Evolutionary conservation across 1,284 basidiomycete species (phyloP).

Genomic region (Ustilago lituana): DNA sequence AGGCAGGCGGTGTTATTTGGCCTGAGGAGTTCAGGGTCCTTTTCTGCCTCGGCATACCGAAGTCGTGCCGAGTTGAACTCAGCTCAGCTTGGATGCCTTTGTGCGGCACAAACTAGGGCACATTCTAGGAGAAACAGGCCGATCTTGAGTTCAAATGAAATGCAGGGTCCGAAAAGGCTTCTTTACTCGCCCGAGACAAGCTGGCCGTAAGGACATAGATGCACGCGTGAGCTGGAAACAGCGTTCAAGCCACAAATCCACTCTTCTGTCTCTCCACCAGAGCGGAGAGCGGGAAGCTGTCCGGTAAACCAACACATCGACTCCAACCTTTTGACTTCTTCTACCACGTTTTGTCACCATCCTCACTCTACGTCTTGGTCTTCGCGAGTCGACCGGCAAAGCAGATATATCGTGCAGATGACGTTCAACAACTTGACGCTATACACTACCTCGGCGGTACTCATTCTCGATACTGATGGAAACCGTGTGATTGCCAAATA

Average conservation of each 20-base stretch:
- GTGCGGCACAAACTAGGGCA: no score
- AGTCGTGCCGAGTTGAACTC: no score
- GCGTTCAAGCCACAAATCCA: constrained; percentile 21
- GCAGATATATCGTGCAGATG: constrained; percentile 17
- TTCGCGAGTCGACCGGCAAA: background rate
- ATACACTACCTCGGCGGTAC: constrained; percentile 71
- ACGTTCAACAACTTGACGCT: constrained; percentile 63
- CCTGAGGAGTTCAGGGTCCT: no score
- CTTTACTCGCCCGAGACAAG: constrained; percentile 12
- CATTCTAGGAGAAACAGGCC: no score
- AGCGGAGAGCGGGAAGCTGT: no score
- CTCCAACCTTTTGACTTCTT: background rate
- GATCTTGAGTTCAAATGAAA: no score
- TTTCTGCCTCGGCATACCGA: no score
- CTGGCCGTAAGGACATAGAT: background rate
- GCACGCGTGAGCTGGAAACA: constrained; percentile 8
- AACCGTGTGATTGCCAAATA: constrained; percentile 95
- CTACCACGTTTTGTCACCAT: background rate
- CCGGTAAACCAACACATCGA: constrained; percentile 16
- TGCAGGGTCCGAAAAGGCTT: constrained; percentile 12
- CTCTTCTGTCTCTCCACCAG: no score
- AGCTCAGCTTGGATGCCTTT: no score
- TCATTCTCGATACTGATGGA: constrained; percentile 93
- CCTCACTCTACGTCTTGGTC: background rate
- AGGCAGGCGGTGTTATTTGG: no score